Evolutionary conservation across 2,329 filamentous ascomycete species (phyloP).

Genomic region (Trichoderma harzianum): DNA sequence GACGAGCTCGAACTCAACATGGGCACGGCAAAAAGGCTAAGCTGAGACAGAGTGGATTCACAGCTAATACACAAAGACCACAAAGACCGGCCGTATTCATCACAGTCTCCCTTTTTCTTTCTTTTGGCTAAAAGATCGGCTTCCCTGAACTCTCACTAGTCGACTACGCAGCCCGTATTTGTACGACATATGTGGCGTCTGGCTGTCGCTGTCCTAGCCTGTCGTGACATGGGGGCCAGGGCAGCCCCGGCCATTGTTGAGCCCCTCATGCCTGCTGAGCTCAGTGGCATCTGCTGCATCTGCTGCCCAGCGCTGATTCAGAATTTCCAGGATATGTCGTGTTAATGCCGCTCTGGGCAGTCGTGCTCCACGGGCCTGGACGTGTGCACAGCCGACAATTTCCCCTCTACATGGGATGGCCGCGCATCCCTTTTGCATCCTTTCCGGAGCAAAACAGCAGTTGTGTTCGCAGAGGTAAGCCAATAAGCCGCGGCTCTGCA

Average conservation of each 20-base stretch:
- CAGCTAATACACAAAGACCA: neutral
- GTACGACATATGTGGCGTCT: neutral
- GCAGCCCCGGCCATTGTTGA: neutral
- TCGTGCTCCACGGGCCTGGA: neutral
- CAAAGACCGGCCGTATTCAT: neutral
- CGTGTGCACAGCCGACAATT: neutral
- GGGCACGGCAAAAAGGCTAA: constrained; percentile 6
- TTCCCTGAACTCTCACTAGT: neutral
- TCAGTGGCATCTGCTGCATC: neutral
- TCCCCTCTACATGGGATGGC: neutral
- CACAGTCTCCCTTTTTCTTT: neutral
- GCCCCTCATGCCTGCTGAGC: constrained; percentile 8
- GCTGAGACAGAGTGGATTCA: neutral
- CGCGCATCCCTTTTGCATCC: constrained; percentile 7
- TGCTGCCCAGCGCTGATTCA: neutral
- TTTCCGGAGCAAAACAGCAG: neutral
- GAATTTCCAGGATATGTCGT: neutral
- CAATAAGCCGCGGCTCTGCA: neutral
- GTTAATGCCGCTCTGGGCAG: neutral
- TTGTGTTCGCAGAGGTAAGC: neutral
- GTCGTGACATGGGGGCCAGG: neutral
- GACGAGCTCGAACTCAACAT: neutral
- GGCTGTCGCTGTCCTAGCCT: neutral
- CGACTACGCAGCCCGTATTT: neutral
- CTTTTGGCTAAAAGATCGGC: neutral